These are phyloP conservation scores for Azolla pinnata DNA, from an alignment of 75 land plant species.

Conservation along the genomic window DNA sequence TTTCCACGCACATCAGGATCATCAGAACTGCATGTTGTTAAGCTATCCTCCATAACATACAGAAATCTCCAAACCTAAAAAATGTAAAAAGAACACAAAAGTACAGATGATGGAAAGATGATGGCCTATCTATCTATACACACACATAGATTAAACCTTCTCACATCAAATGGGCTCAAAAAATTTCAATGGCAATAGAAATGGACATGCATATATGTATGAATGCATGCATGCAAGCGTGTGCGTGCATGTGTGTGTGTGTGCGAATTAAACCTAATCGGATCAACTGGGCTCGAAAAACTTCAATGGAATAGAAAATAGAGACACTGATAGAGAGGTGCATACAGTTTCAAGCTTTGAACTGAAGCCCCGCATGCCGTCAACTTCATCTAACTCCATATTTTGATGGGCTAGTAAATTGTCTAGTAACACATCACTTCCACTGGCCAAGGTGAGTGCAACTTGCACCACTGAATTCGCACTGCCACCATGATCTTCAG, in stretches of 20 bases:
- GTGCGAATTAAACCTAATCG: background rate
- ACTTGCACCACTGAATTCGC: too few species aligned
- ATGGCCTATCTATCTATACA: too few species aligned
- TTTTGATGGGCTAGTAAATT: conserved; percentile 32
- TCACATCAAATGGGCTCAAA: too few species aligned
- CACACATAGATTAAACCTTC: too few species aligned
- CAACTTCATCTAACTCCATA: conserved; percentile 13
- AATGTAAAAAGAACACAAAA: too few species aligned
- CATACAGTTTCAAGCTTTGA: conserved; percentile 27
- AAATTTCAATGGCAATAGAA: background rate
- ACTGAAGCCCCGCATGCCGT: conserved; percentile 3
- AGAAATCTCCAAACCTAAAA: too few species aligned
- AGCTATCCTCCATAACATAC: too few species aligned
- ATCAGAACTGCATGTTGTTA: too few species aligned
- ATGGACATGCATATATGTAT: background rate
- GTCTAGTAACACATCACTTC: conserved; percentile 19
- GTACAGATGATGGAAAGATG: too few species aligned
- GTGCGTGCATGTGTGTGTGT: background rate
- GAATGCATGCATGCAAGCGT: background rate
- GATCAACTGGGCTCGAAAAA: background rate
- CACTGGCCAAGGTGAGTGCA: conserved; percentile 15
- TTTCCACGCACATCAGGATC: too few species aligned
- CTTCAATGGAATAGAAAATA: background rate
- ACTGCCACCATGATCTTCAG: too few species aligned
- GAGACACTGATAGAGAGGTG: background rate